These are phyloP conservation scores for Kwoniella sp. DNA, from an alignment of 768 basidiomycete genomes.

Conservation along the genomic window DNA sequence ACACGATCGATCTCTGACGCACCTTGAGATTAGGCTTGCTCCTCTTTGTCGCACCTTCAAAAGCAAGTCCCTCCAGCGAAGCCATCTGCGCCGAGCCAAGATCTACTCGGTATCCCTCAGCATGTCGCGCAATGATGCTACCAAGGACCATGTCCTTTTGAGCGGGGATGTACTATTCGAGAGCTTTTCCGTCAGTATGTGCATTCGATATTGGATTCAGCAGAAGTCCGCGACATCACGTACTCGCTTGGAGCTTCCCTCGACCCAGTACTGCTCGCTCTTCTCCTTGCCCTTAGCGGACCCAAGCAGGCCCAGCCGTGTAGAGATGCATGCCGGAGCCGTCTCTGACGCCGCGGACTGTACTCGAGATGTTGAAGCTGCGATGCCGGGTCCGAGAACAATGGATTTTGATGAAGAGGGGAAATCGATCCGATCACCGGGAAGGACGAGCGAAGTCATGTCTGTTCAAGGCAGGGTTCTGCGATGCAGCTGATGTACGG, in stretches of 20 bases:
- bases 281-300: constrained; percentile 57
- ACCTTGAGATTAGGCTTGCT: constrained; percentile 94
- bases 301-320: constrained; percentile 38
- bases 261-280: constrained; percentile 83
- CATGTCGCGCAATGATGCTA: constrained; percentile 72
- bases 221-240: constrained; percentile 54
- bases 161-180: constrained; percentile 80
- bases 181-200: constrained; percentile 1
- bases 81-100: constrained; percentile 87
- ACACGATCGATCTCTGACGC: constrained; percentile 5
- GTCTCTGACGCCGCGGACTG: constrained; percentile 44
- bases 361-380: constrained; percentile 62
- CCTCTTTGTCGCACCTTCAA: constrained; percentile 93
- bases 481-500: not conserved
- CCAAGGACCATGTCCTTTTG: constrained; percentile 88
- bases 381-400: constrained; percentile 77
- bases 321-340: constrained; percentile 54
- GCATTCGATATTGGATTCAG: too few relatives aligned
- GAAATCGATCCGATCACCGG: constrained; percentile 72
- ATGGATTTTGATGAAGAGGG: constrained; percentile 59
- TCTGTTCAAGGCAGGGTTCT: constrained; percentile 37
- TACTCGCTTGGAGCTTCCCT: constrained; percentile 80
- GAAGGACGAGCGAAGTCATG: constrained; percentile 66
- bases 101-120: constrained; percentile 91
- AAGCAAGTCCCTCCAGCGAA: constrained; percentile 82